phyloP scores from a whole-genome alignment of 345 rosid genomes.

The Gossypium thurberi region DNA sequence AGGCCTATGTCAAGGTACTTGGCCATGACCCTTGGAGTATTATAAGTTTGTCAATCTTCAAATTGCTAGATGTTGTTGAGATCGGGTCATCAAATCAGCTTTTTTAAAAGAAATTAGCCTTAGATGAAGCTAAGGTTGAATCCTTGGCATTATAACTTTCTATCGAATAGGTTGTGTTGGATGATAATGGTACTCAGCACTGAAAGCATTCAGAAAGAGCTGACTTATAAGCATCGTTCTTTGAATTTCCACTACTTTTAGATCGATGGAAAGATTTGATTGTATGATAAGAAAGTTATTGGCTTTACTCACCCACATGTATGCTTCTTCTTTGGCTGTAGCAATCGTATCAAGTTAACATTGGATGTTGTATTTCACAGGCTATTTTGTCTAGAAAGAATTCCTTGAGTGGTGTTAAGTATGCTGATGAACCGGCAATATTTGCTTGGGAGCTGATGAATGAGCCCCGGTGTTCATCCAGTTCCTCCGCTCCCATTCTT shows the following conservation, averaged over 20 bases:
- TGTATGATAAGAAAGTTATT: not conserved
- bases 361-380: slow-evolving; percentile 18
- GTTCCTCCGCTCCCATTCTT: slow-evolving; percentile 33
- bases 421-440: slow-evolving; percentile 41
- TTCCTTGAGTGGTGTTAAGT: slow-evolving; percentile 34
- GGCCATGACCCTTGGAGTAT: not conserved
- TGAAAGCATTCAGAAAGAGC: not conserved
- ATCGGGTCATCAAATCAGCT: slow-evolving; percentile 19
- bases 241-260: not conserved
- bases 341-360: not conserved
- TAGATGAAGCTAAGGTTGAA: not conserved
- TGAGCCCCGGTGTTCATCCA: slow-evolving; percentile 42
- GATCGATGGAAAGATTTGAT: not conserved
- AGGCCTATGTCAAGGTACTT: slow-evolving; percentile 13
- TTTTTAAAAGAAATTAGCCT: not conserved
- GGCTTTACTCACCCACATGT: not conserved
- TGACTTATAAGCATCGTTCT: not conserved
- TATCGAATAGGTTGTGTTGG: not conserved
- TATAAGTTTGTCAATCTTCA: not conserved
- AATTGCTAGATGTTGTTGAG: not conserved
- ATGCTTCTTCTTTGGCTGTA: not conserved
- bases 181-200: not conserved
- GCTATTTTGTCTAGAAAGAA: slow-evolving; percentile 38
- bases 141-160: not conserved
- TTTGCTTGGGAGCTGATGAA: slow-evolving; percentile 59